Evolutionary conservation across 257 asterid genomes (phyloP), one percentile per base, ranked within the genome.

Genomic region (Fraxinus anomala): DNA sequence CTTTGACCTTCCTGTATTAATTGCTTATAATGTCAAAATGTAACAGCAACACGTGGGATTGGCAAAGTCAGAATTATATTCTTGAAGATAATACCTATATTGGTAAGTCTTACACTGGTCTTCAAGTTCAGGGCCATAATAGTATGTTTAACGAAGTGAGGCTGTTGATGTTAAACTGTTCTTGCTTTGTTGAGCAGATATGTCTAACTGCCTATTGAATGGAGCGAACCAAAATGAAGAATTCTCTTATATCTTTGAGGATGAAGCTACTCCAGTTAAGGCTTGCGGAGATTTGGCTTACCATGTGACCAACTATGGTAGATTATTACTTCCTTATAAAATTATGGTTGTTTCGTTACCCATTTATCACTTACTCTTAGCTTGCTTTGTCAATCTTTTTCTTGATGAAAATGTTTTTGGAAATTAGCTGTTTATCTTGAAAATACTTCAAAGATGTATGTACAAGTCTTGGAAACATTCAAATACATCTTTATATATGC

Each of bases 41-140:
- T 75, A 24, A 69, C 87, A 91, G 97, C 63, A 88, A 82, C 74
- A 78, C 72, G 88, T 92, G 96, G 97, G 91, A 83, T 83, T 92
- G 97, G 97, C 86, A 83, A 75, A 54, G 89, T 59, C 86, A 85
- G 66, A 91, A 83, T 68, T 91, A 82, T 79, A n/a, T 77, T 80
- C 87, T 90, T 56, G 91, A 86, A 80, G 93, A 90, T 71, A 83
- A 68, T 75, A 72, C 89, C 34, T 73, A 72, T 67, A 66, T 85
- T 68, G 99, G 99, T 87, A 78, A 87, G 86, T 72, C 69, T 17
- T 31, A 1, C 2, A 30, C 59, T 34, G 21, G 74, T 82, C 16
- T 31, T 54, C 33, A 63, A 63, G 69, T 63, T 23, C 34, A 14
- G 30, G 56, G 37, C 6, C 24, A 74, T 21, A 28, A 3, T 66